Base-by-base conservation (phyloP, 2,329 filamentous ascomycete genomes). In the Diaporthe ilicicola region DNA sequence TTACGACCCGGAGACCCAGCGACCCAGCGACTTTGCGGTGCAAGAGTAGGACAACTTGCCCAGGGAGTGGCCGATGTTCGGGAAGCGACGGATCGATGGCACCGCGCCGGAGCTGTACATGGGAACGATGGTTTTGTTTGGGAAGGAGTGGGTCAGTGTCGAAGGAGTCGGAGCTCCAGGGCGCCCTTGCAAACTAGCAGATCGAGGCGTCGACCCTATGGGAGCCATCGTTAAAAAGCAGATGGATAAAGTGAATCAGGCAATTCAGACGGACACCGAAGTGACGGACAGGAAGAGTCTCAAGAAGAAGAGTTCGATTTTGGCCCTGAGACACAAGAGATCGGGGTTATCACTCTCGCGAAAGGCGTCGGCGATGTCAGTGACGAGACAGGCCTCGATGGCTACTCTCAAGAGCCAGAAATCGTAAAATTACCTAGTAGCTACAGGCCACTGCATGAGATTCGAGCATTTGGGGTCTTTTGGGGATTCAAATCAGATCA, bases 11-110 rank as follows among this genome's bases (percentile, higher is more conserved):
- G 22, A 54, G 67, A 70, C 67, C 7, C 37, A 39, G 27, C 53
- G 46, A 12, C 51, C 67, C 3, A 50, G 61, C 22, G 69, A 72
- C 32, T 72, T 72, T 19, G 67, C 55, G 0, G 19, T 72, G 12
- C 46, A 67, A 9, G 67, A 62, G 29, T 72, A 67, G 70, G 67
- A 72, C 17, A 56, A 56, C 7, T 19, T 72, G 4, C 29, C 32
- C 15, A 37, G 9, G 1, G 51, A 55, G 19, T 72, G 70, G 70
- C 70, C 70, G 15, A 17, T 24, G 5, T 72, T 64, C 37, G 55
- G n/a, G 2, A 51, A 27, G 44, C 46, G 54, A 10, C 51, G 32
- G 8, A 32, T 50, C 13, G 15, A 65, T 0, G 50, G 46, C 2
- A 32, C 15, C 10, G 53, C 46, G 4, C 51, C 70, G 6, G 32